These are phyloP conservation scores for Neonectria coccinea DNA, from an alignment of 2,329 filamentous ascomycete species.

Conservation along the genomic window DNA sequence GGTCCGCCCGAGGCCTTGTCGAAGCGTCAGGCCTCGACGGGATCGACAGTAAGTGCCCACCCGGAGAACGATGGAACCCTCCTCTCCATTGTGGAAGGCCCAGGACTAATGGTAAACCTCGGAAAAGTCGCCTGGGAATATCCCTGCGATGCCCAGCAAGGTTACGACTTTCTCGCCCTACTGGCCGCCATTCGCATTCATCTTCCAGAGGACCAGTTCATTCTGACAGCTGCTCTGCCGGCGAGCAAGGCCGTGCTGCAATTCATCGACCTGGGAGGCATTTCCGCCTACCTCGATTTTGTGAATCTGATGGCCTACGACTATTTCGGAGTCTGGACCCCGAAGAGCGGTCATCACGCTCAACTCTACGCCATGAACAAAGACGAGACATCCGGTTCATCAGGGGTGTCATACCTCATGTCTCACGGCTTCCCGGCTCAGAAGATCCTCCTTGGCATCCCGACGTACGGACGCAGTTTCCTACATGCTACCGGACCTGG, in stretches of 20 bases:
- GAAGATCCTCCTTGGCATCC: constrained; percentile 82
- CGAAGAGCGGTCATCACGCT: constrained; percentile 77
- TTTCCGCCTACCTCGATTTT: constrained; percentile 76
- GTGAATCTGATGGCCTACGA: constrained; percentile 87
- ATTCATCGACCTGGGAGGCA: constrained; percentile 73
- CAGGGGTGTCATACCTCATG: constrained; percentile 74
- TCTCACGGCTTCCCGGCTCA: constrained; percentile 73
- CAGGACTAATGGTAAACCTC: constrained; percentile 27
- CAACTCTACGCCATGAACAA: constrained; percentile 75
- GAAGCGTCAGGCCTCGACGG: constrained; percentile 71
- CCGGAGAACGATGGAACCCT: constrained; percentile 7
- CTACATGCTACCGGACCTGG: constrained; percentile 73
- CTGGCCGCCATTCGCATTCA: constrained; percentile 74
- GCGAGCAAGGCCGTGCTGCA: constrained; percentile 74
- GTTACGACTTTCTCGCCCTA: constrained; percentile 76
- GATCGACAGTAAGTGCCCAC: constrained; percentile 73
- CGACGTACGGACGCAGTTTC: constrained; percentile 81
- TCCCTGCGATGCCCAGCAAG: constrained; percentile 73
- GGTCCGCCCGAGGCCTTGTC: constrained; percentile 74
- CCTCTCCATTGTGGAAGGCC: neutral
- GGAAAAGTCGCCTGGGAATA: constrained; percentile 83
- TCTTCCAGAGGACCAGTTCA: constrained; percentile 75
- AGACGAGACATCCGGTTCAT: constrained; percentile 73
- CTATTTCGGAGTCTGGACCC: constrained; percentile 78
- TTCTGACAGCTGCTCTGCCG: constrained; percentile 79